phyloP scores from a whole-genome alignment of 2,329 filamentous ascomycete genomes.

The Epichloe gansuensis region DNA sequence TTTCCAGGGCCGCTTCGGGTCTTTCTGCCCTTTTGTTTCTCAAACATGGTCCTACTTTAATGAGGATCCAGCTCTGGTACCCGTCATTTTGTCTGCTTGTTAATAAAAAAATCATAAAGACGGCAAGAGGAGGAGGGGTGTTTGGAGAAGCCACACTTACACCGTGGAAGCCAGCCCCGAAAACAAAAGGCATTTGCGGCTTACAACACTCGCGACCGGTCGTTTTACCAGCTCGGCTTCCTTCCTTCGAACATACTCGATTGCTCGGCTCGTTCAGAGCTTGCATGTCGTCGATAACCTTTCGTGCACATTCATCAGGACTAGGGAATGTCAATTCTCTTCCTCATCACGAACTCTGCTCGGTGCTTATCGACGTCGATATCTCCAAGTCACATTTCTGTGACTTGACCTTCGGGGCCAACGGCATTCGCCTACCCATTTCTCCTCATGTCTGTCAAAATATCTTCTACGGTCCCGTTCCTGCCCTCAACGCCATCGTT shows the following conservation, averaged over 20 bases:
- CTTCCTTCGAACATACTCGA: not conserved
- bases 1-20: constrained; percentile 7
- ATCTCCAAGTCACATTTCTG: constrained; percentile 1
- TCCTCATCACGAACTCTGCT: not conserved
- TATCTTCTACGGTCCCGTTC: constrained; percentile 12
- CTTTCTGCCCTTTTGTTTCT: constrained; percentile 8
- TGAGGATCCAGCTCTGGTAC: constrained; percentile 4
- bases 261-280: not conserved
- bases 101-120: not conserved
- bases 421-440: not conserved
- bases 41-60: constrained; percentile 15
- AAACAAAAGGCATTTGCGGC: not conserved
- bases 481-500: constrained; percentile 11
- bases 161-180: not conserved
- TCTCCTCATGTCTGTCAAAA: constrained; percentile 18
- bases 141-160: constrained; percentile 5
- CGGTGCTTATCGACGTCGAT: constrained; percentile 6
- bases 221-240: not conserved
- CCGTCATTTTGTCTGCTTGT: not conserved
- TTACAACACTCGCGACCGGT: not conserved
- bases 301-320: not conserved
- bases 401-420: not conserved
- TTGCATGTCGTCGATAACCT: not conserved
- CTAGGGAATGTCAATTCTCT: not conserved
- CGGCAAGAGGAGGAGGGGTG: constrained; percentile 3